Evolutionary conservation across 176 grass and related monocot genomes (phyloP), one percentile per base, ranked within the genome.

Genomic region (Triticum monococcum): DNA sequence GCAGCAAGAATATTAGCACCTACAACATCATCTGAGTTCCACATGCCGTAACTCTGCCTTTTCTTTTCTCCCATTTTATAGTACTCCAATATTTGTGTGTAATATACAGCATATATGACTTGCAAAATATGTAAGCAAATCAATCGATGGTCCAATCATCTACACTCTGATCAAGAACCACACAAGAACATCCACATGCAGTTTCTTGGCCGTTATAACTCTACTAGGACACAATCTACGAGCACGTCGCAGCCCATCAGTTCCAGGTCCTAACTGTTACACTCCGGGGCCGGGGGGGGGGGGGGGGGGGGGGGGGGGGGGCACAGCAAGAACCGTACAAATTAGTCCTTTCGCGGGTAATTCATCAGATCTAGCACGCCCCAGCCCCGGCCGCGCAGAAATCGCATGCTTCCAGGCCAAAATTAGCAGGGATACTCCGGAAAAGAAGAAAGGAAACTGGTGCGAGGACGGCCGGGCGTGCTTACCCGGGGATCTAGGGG

Each of bases 401-500:
- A 67, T 48, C 40, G 71, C 37, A 66, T 62, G 30, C 8, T 77
- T 24, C 18, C 61, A 77, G 41, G 41, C 40, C 28, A 85, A 67
- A 85, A 8, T 67, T 77, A 67, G 72, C 60, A 17, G 22, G 7
- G 48, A 66, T 46, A 78, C 77, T 25, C 28, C 40, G 30, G 38
- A n/a, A 67, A 17, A 68, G 41, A 20, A 25, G 14, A 32, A n/a
- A 20, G 37, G 26, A 67, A 36, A 54, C n/a, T 26, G 41, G 48
- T 77, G 9, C 41, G 26, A 12, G 32, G 62, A 85, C 26, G 20
- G 3, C 23, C 70, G 31, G 18, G 32, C 30, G 20, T 36, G 20
- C 83, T 85, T 85, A 85, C 83, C 70, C 7, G 72, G 28, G 59
- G 38, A 77, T 77, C 25, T 76, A 75, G 57, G 32, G 82, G 38